Conservation (phyloP, 106 monocot genomes). For the Dioscorea alata region DNA sequence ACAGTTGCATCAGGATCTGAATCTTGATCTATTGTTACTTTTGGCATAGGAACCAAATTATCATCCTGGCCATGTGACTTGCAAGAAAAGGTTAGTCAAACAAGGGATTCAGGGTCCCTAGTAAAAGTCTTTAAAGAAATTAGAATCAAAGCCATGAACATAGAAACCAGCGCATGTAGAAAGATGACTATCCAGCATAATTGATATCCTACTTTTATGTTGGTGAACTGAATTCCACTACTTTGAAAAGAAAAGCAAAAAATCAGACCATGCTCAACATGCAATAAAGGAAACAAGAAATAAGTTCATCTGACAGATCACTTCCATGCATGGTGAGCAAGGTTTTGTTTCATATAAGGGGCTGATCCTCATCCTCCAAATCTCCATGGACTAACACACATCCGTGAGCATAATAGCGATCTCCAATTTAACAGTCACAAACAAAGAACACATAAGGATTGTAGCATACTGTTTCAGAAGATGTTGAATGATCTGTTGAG, state of each 20-base stretch:
- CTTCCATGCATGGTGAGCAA: background rate
- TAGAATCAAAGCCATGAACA: background rate
- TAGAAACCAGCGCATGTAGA: background rate
- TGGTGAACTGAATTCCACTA: background rate
- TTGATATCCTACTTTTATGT: background rate
- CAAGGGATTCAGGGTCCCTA: background rate
- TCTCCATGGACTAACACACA: background rate
- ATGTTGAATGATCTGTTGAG: conserved; percentile 46
- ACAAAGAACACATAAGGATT: background rate
- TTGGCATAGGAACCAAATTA: conserved; percentile 68
- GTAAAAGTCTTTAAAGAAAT: background rate
- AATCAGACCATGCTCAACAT: too few species aligned
- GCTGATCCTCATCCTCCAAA: background rate
- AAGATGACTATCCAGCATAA: background rate
- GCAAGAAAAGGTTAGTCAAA: conserved; percentile 1
- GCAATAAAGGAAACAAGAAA: too few species aligned
- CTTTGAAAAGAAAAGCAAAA: too few species aligned
- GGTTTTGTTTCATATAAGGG: background rate
- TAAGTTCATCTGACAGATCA: too few species aligned
- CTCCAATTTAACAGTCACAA: too few species aligned
- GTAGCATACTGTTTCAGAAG: conserved; percentile 30
- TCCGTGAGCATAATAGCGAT: too few species aligned
- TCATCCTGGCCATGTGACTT: conserved; percentile 39
- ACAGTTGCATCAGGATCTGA: conserved; percentile 82
- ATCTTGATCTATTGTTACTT: conserved; percentile 88